These are phyloP conservation scores for maize (Zea mays) DNA, from an alignment of 176 grass and related monocot genomes.

Conservation along the genomic window Zm-B73-REFERENCE-NAM-5.0 NC_050096.1:232762501-232763000, in stretches of 20 bases:
- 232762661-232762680: slow-evolving; percentile 13
- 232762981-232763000: background rate
- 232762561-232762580: background rate
- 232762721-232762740: slow-evolving; percentile 54
- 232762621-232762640: background rate
- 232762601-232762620: background rate
- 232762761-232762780: slow-evolving; percentile 45
- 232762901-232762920: slow-evolving; percentile 27
- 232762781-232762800: slow-evolving; percentile 33
- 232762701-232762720: slow-evolving; percentile 45
- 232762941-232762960: background rate
- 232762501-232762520: background rate
- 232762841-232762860: slow-evolving; percentile 50
- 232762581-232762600: background rate
- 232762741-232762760: slow-evolving; percentile 39
- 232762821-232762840: slow-evolving; percentile 52
- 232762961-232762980: too few species aligned
- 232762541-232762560: background rate
- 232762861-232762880: slow-evolving; percentile 51
- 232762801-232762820: slow-evolving; percentile 27
- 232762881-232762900: background rate
- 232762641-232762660: background rate
- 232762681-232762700: slow-evolving; percentile 46
- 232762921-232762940: background rate
- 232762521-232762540: background rate